Evolutionary conservation across 208 protist genomes (phyloP).

Genomic region (Acanthamoeba triangularis): DNA sequence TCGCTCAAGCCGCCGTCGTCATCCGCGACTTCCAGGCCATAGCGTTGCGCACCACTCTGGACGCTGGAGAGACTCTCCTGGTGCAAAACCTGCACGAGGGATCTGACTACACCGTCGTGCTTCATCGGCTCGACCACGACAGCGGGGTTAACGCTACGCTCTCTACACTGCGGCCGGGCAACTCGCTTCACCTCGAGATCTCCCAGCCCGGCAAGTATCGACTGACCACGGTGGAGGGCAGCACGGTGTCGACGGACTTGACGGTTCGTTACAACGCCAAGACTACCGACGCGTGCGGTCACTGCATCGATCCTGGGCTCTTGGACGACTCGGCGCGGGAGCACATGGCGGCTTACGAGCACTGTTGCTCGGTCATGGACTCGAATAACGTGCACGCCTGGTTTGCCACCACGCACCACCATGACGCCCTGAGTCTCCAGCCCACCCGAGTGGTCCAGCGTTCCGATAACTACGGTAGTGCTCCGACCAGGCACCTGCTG

Average conservation of each 20-base stretch:
- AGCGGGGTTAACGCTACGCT: not conserved
- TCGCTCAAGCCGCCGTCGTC: not conserved
- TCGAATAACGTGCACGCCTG: not conserved
- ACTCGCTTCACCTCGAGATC: not conserved
- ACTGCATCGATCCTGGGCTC: not conserved
- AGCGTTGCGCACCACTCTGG: not conserved
- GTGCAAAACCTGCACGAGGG: not conserved
- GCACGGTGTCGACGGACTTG: not conserved
- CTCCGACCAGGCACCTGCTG: not conserved
- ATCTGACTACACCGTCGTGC: not conserved
- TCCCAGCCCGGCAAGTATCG: not conserved
- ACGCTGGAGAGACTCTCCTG: not conserved
- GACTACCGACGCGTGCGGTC: not conserved
- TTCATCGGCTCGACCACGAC: not conserved
- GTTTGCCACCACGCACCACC: not conserved
- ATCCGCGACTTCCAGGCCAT: not conserved
- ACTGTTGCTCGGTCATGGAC: not conserved
- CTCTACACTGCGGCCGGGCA: not conserved
- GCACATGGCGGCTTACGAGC: not conserved
- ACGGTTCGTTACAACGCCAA: not conserved
- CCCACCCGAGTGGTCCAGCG: not conserved
- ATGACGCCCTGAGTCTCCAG: not conserved
- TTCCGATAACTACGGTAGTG: not conserved
- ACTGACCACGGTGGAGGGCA: not conserved
- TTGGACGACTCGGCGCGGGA: not conserved